Base-by-base conservation (phyloP, 2,329 filamentous ascomycete genomes). In the Curvularia spicifera region DNA sequence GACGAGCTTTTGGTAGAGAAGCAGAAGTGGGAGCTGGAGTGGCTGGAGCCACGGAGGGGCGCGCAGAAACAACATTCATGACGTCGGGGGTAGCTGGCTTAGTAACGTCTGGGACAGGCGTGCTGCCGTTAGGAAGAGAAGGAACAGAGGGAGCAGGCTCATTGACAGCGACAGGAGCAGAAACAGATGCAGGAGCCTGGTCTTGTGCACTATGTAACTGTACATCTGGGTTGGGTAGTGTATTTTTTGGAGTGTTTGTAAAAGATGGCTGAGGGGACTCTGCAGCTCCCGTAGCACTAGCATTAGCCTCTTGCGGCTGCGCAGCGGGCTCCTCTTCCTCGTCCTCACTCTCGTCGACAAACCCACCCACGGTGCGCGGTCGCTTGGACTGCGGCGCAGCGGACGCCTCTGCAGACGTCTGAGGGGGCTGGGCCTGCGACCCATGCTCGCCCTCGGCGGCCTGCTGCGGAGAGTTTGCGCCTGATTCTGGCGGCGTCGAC, bases 321-420 rank as follows among this genome's bases (percentile, higher is more conserved):
- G 86, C 60, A 62, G 72, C 71, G 61, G 74, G 71, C 66, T 73
- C 71, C 61, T 82, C 80, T 68, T 82, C 81, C 70, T 86, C 84
- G 74, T 84, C 83, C 72, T 86, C 84, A 74, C 86, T 85, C 77
- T 87, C 85, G 73, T 85, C 82, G 76, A 86, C 83, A 80, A 87
- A 87, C 67, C 85, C 85, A 74, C 84, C 85, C 70, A 84, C 82
- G 61, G 81, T 85, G 70, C 80, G 82, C 69, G 82, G 78, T 71
- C 82, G 80, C 65, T 78, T 76, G 54, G 71, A 69, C 47, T 67
- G 71, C 46, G 67, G 61, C 51, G 71, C 66, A 53, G 69, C 74
- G 49, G 71, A 64, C 54, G 71, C 68, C 39, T 73, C 71, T 53
- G 67, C 60, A 50, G 62, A 60, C 6, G 51, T 45, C 37, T 47